A percentile compares a stretch with the other conserved stretches of the same genome.
phyloP scores from a whole-genome alignment of 805 yeast species.

The Kluyveromyces lactis region DNA sequence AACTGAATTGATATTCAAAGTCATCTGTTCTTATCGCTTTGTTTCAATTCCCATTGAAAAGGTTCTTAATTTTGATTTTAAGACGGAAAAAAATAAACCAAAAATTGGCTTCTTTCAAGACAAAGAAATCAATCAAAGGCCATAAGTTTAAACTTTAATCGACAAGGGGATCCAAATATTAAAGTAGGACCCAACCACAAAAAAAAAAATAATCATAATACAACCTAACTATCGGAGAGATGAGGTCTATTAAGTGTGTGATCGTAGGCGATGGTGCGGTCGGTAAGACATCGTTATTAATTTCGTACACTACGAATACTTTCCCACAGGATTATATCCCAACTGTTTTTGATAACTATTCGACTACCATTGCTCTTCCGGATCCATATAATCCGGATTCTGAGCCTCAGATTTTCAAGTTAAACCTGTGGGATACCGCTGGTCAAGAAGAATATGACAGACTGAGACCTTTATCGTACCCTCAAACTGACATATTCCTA shows the following conservation, averaged over 20 bases:
- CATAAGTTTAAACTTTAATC: too few species aligned
- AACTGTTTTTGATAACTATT: slow-evolving; percentile 86
- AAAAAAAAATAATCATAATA: too few species aligned
- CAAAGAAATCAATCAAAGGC: too few species aligned
- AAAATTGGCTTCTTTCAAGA: too few species aligned
- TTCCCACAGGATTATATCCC: slow-evolving; percentile 93
- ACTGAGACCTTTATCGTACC: slow-evolving; percentile 80
- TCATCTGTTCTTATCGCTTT: too few species aligned
- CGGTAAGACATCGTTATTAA: slow-evolving; percentile 84
- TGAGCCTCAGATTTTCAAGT: slow-evolving; percentile 71
- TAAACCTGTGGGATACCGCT: slow-evolving; percentile 94
- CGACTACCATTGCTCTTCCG: slow-evolving; percentile 63
- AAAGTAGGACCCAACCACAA: too few species aligned
- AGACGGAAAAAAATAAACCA: too few species aligned
- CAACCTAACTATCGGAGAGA: slow-evolving; percentile 15
- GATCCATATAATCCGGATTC: slow-evolving; percentile 25
- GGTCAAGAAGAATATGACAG: slow-evolving; percentile 92
- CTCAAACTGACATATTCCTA: slow-evolving; percentile 83
- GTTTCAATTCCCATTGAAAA: too few species aligned
- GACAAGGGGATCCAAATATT: too few species aligned
- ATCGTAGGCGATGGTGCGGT: slow-evolving; percentile 95
- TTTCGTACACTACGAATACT: slow-evolving; percentile 84
- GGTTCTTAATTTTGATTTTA: too few species aligned
- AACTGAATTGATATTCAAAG: too few species aligned
- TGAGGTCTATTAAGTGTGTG: slow-evolving; percentile 87